phyloP scores from a whole-genome alignment of 371 early-diverging fungal genomes.

The Saksenaea vasiformis region DNA sequence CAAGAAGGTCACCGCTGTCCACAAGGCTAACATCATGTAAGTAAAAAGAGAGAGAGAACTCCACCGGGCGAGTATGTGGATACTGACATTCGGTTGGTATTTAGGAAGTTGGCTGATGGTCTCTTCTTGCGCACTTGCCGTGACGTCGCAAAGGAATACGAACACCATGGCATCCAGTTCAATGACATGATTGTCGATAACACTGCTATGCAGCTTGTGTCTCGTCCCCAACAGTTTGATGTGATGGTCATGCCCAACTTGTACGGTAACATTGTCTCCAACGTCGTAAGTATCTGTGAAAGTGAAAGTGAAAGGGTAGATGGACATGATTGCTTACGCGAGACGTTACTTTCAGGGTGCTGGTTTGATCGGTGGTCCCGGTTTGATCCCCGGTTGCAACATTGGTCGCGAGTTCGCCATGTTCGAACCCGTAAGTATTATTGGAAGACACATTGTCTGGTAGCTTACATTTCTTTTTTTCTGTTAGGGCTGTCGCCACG shows the following conservation, averaged over 20 bases:
- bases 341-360: conserved; percentile 59
- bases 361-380: conserved; percentile 94
- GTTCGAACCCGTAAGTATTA: conserved; percentile 81
- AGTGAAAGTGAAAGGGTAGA: not conserved
- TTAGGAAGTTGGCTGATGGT: conserved; percentile 95
- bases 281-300: conserved; percentile 59
- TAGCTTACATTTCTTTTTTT: not conserved
- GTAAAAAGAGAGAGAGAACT: conserved; percentile 7
- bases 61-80: not conserved
- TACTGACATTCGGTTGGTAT: not conserved
- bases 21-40: conserved; percentile 99
- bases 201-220: conserved; percentile 97
- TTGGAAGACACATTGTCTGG: not conserved
- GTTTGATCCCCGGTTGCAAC: conserved; percentile 94
- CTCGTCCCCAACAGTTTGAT: conserved; percentile 96
- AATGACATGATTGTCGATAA: conserved; percentile 99
- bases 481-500: conserved; percentile 86
- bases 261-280: conserved; percentile 96
- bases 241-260: conserved; percentile 98
- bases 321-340: not conserved
- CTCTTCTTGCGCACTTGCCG: conserved; percentile 94
- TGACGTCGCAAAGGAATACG: conserved; percentile 90
- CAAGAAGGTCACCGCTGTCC: conserved; percentile 97
- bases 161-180: conserved; percentile 81
- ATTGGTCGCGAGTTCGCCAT: conserved; percentile 95